Evolutionary conservation across 495 filamentous ascomycete genomes (phyloP), one percentile per base, ranked within the genome.

Genomic region (Cladorrhinum samala): DNA sequence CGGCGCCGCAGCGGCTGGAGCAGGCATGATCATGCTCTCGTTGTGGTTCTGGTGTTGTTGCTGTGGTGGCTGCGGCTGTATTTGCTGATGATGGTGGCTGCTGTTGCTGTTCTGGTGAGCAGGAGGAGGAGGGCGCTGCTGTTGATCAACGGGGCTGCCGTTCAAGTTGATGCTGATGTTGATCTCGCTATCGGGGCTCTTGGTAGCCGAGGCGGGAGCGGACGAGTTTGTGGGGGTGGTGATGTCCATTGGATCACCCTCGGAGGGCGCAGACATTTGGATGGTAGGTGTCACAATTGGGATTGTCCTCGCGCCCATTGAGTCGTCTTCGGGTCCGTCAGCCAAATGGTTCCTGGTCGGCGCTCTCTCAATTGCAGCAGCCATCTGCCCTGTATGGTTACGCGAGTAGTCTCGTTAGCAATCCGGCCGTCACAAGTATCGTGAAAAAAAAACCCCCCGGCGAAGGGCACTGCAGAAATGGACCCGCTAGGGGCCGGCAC

Each of bases 1-100:
- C 14, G 89, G 88, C 3, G 87, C 86, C 41, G 90, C 89, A n/a
- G 81, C 83, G 54, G 69, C 66, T 2, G 72, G 68, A 17, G 73
- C 65, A 38, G 75, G 69, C 55, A 73, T 70, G 53, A 70, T 70
- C 49, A 67, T 67, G 49, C 58, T 69, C 14, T 69, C 63, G 42
- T 61, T 50, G 17, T 47, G 37, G 4, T n/a, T 46, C 19, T 46
- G 49, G 17, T 50, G 48, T 39, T 67, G 66, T 13, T 74, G 27
- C 27, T 33, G 27, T n/a, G n/a, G n/a, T n/a, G n/a, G n/a, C n/a
- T n/a, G n/a, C n/a, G n/a, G n/a, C n/a, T 62, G 65, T n/a, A n/a
- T 19, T 14, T 13, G 18, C 20, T 45, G 42, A 24, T 45, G 42
- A 20, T 24, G 17, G 42, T 45, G 42, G 41, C 23, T 20, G 13